Conservation (phyloP, 1,139 yeast genomes). For the Yamadazyma trypodendri region DNA sequence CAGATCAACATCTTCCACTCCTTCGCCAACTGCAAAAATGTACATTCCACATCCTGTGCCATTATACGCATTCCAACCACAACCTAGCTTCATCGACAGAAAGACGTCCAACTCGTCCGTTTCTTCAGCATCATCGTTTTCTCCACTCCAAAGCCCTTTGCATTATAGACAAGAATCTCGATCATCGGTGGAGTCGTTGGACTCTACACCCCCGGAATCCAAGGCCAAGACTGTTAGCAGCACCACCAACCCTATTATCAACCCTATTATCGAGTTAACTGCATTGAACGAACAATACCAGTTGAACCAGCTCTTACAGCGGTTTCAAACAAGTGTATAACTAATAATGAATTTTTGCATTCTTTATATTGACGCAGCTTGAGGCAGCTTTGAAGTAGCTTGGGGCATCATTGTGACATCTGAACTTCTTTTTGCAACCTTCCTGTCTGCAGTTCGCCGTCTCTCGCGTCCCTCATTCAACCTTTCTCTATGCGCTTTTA, state of each 20-base stretch:
- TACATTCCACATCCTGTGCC: not conserved
- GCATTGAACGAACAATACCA: conserved; percentile 43
- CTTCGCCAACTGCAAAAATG: conserved; percentile 1
- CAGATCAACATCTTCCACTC: not conserved
- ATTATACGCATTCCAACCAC: not conserved
- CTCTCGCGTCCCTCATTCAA: too few species aligned
- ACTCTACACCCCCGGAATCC: conserved; percentile 6
- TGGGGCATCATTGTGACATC: too few species aligned
- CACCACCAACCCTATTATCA: conserved; percentile 28
- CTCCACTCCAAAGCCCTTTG: conserved; percentile 6
- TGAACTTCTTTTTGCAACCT: not conserved
- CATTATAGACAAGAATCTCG: conserved; percentile 32
- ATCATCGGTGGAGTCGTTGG: conserved; percentile 12
- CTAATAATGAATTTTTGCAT: conserved; percentile 9
- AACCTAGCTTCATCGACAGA: not conserved
- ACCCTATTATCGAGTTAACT: conserved; percentile 42
- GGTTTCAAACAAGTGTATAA: conserved; percentile 13
- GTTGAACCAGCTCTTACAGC: conserved; percentile 32
- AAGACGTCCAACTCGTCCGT: conserved; percentile 9
- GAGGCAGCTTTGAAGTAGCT: too few species aligned
- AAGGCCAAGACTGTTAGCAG: conserved; percentile 22
- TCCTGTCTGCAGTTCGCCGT: not conserved
- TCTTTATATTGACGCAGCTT: too few species aligned
- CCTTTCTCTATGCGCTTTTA: too few species aligned
- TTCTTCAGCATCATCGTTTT: conserved; percentile 10